Evolutionary conservation across 345 rosid genomes (phyloP).

Genomic region (Hypericum androsaemum): DNA sequence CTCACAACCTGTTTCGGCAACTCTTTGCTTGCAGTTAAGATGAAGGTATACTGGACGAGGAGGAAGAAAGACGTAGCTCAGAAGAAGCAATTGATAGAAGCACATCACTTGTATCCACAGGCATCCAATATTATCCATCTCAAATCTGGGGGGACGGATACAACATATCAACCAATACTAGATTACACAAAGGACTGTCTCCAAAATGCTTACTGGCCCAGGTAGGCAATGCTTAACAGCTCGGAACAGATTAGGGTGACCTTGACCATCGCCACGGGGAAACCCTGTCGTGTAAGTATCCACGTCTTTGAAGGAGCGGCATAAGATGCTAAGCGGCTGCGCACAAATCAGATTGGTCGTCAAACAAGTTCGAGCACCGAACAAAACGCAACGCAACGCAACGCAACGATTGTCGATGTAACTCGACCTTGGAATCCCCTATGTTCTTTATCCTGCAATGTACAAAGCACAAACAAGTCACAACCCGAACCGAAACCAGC

Average conservation of each 20-base stretch:
- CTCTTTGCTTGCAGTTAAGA: slow-evolving; percentile 89
- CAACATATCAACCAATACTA: background rate
- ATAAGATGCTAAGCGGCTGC: slow-evolving; percentile 95
- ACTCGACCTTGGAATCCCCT: slow-evolving; percentile 62
- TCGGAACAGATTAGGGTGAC: slow-evolving; percentile 79
- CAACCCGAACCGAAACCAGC: slow-evolving; percentile 4
- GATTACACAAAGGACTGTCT: background rate
- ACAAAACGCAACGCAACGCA: background rate
- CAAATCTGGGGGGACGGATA: background rate
- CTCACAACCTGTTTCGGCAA: slow-evolving; percentile 73
- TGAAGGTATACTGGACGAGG: slow-evolving; percentile 80
- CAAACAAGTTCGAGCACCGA: background rate
- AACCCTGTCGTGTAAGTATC: slow-evolving; percentile 74
- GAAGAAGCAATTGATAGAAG: background rate
- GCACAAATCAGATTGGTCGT: slow-evolving; percentile 10
- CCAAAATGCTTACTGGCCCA: slow-evolving; percentile 66
- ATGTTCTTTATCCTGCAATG: slow-evolving; percentile 70
- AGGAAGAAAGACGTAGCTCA: slow-evolving; percentile 10
- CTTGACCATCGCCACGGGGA: slow-evolving; percentile 78
- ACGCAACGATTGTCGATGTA: background rate
- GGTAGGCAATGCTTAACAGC: slow-evolving; percentile 90
- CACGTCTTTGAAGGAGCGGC: slow-evolving; percentile 70
- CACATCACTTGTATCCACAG: slow-evolving; percentile 6
- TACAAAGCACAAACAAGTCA: slow-evolving; percentile 11
- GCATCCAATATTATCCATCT: background rate